phyloP scores from a whole-genome alignment of 805 yeast genomes.

The Candida peoriensis region DNA sequence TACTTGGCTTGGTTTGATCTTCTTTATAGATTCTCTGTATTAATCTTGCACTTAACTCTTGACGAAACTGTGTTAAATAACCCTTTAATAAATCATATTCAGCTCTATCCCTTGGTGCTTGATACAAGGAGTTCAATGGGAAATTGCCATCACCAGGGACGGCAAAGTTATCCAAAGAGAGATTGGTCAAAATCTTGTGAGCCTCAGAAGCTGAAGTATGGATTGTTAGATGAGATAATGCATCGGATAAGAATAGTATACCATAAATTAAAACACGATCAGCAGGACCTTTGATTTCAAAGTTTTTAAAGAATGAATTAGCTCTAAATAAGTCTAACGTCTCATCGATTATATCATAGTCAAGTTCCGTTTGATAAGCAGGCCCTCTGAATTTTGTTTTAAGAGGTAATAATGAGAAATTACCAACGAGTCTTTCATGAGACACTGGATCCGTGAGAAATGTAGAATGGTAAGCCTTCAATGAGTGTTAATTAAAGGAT shows the following conservation, averaged over 20 bases:
- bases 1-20: constrained; percentile 62
- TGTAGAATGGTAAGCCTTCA: constrained; percentile 72
- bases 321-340: constrained; percentile 88
- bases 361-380: constrained; percentile 68
- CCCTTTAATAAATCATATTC: constrained; percentile 77
- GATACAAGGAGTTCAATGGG: constrained; percentile 77
- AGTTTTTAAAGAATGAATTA: constrained; percentile 92
- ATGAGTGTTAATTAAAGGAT: not conserved
- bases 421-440: constrained; percentile 62
- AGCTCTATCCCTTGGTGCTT: constrained; percentile 65
- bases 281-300: constrained; percentile 93
- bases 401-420: constrained; percentile 79
- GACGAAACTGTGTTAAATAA: constrained; percentile 90
- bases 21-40: constrained; percentile 67
- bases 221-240: constrained; percentile 58
- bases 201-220: constrained; percentile 54
- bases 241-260: constrained; percentile 81
- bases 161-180: constrained; percentile 81
- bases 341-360: constrained; percentile 91
- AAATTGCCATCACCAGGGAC: constrained; percentile 95
- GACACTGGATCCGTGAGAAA: constrained; percentile 58
- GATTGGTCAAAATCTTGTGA: constrained; percentile 64
- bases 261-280: constrained; percentile 94
- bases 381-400: constrained; percentile 88
- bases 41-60: constrained; percentile 81